phyloP scores from a whole-genome alignment of 1,139 yeast species.

The Yamadazyma jaroonii region DNA sequence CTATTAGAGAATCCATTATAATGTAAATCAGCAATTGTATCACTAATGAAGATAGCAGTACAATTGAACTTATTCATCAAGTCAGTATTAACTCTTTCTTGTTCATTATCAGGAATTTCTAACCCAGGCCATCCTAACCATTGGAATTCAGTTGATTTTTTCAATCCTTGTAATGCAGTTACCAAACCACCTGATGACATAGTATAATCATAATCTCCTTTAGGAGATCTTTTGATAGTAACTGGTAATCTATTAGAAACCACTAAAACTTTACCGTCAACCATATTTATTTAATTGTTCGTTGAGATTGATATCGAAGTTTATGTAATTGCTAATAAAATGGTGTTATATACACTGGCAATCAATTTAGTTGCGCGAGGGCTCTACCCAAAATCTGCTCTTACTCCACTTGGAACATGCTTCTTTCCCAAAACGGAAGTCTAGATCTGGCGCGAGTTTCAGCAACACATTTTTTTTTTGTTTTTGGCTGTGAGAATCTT shows the following conservation, averaged over 20 bases:
- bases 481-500: too few relatives aligned
- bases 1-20: constrained; percentile 93
- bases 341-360: neutral
- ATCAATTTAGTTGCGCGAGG: neutral
- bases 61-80: constrained; percentile 79
- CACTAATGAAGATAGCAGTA: constrained; percentile 83
- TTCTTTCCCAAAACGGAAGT: neutral
- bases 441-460: neutral
- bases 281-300: constrained; percentile 15
- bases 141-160: constrained; percentile 80
- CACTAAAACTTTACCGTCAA: constrained; percentile 73
- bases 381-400: too few relatives aligned
- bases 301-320: neutral
- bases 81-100: constrained; percentile 64
- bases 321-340: neutral
- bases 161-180: constrained; percentile 90
- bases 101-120: constrained; percentile 79
- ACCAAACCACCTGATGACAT: constrained; percentile 99
- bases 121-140: constrained; percentile 99
- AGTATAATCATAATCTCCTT: constrained; percentile 63
- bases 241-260: constrained; percentile 96
- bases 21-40: constrained; percentile 90
- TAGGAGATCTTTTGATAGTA: constrained; percentile 66
- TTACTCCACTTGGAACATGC: too few relatives aligned
- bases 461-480: too few relatives aligned